Evolutionary conservation across 2,329 filamentous ascomycete species (phyloP), one percentile per base, ranked within the genome.

Genomic region (Penicillium sp.): DNA sequence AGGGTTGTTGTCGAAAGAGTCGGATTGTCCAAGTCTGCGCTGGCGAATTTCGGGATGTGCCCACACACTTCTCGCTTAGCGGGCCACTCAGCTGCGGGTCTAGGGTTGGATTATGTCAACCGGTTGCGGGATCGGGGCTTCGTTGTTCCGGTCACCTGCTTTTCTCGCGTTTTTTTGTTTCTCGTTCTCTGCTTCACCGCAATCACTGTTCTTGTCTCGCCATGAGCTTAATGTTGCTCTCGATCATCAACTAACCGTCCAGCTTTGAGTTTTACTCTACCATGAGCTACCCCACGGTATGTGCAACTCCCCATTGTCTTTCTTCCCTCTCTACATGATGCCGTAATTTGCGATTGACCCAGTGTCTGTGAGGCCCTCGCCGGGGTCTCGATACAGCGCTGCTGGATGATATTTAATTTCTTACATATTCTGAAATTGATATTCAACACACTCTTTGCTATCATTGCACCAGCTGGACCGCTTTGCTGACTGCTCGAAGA

Each of bases 291-390:
- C 47, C 55, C 28, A 62, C 58, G 58, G 62, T 68, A 68, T 50
- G 66, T 64, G 40, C 24, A 24, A 38, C 20, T 9, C 25, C 18
- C 46, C 55, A 28, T 47, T 50, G 43, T 44, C 51, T 48, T 56
- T 53, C 39, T 30, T 27, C 7, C 52, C 53, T 57, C 54, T 67
- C 53, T n/a, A 64, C 54, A 87, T 89, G 92, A 96, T 95, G 91
- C 88, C 80, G 89, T 90, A 96, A 96, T 96, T 96, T 96, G 91
- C 92, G 91, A 92, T 92, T 95, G 91, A 96, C 88, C 82, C 80
- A 77, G 74, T 74, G 74, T 79, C 78, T 85, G 84, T 92, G 90
- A 90, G 81, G 78, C 88, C 85, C 90, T 87, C 88, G 91, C 92
- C 91, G 84, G 91, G 85, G 89, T 81, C 79, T 70, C 86, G 81